Evolutionary conservation across 305 asterid species (phyloP).

Genomic region (Rubia peregrina): DNA sequence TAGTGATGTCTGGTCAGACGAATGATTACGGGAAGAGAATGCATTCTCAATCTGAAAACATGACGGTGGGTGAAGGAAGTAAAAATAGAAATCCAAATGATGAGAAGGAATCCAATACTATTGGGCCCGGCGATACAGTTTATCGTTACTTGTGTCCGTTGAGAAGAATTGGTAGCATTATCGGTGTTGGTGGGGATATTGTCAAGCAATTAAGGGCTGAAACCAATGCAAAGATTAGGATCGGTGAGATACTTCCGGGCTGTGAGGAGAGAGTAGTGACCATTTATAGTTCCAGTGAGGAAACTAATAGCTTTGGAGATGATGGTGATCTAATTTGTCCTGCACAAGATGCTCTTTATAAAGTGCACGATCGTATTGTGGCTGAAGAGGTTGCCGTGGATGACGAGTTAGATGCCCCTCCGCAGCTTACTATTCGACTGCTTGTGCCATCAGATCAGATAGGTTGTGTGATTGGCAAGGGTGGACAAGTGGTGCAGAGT

Average conservation of each 20-base stretch:
- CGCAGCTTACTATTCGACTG: constrained; percentile 58
- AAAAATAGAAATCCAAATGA: constrained; percentile 66
- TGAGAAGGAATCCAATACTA: constrained; percentile 53
- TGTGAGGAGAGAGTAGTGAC: constrained; percentile 84
- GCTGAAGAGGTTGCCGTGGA: constrained; percentile 40
- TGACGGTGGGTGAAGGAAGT: constrained; percentile 32
- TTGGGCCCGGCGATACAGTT: constrained; percentile 70
- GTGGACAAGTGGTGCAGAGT: constrained; percentile 81
- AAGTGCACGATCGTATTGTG: constrained; percentile 74
- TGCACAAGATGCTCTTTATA: constrained; percentile 85
- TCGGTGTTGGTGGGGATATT: constrained; percentile 94
- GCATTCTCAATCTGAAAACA: constrained; percentile 43
- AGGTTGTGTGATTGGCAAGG: constrained; percentile 87
- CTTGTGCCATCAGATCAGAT: constrained; percentile 92
- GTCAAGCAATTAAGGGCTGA: constrained; percentile 83
- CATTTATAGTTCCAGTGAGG: constrained; percentile 63
- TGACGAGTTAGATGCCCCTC: constrained; percentile 50
- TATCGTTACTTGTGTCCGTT: constrained; percentile 76
- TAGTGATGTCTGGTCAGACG: constrained; percentile 68
- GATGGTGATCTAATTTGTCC: constrained; percentile 55
- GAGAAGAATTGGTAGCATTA: constrained; percentile 82
- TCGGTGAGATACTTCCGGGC: constrained; percentile 79
- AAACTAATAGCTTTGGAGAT: constrained; percentile 68
- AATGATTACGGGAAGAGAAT: constrained; percentile 64
- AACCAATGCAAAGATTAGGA: constrained; percentile 82